Base-by-base conservation (phyloP, 2,329 filamentous ascomycete genomes). In the Pseudogymnoascus sp. region DNA sequence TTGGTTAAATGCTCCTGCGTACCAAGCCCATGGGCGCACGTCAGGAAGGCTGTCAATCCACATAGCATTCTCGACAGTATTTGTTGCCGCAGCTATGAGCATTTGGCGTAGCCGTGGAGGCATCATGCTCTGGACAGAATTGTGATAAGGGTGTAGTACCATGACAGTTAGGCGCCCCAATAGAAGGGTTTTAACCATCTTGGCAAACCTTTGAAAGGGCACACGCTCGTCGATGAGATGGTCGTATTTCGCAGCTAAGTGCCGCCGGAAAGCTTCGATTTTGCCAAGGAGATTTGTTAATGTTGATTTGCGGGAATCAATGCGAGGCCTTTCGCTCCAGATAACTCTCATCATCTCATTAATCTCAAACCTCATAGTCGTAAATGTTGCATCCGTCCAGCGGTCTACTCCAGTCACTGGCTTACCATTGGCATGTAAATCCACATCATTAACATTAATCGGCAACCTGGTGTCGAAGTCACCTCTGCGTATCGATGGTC, bases 391-490 rank as follows among this genome's bases (percentile, higher is more conserved):
- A 45, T 87, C 84, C 0, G 88, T 90, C 79, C 86, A 92, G 40
- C 76, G 72, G 15, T 80, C 77, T 45, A 67, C 64, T 18, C 40
- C 59, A 3, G 60, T 37, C 12, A 67, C 76, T 55, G 83, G 77
- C 63, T 78, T 76, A 1, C 74, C 75, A 2, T 76, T 75, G 5
- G 73, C 66, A 55, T 72, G 77, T n/a, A 91, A 76, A 60, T 87
- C 84, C 1, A 77, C 75, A 65, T 91, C 88, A 64, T 90, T 80
- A 64, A 87, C 82, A 70, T 91, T 90, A 9, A 88, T 74, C 0
- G 89, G 89, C 27, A 90, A 79, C 64, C 82, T 84, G 0, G 88
- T 90, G 67, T 90, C 87, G 71, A 87, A 92, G 68, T 92, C 88
- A 21, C 89, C 87, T 39, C 81, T 78, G n/a, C 87, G 82, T 61